Evolutionary conservation across 129 eudicot genomes (phyloP), one percentile per base, ranked within the genome.

Genomic region (Flaveria sonorensis): DNA sequence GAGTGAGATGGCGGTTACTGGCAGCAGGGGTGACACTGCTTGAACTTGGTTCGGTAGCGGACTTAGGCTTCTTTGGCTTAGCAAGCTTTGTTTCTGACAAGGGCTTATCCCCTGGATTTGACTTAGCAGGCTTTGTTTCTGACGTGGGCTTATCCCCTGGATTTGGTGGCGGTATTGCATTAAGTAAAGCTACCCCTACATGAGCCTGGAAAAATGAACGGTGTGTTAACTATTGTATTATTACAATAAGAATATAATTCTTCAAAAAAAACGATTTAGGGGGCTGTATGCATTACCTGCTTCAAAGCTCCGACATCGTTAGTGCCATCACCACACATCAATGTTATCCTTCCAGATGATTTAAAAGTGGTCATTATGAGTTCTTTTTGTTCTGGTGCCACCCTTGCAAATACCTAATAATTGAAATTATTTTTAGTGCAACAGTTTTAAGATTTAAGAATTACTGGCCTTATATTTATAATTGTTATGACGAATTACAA

Each of bases 281-380:
- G 4, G 68, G 68, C 1, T 28, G 65, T 26, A 61, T 21, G 64
- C 51, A 51, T 74, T 85, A 93, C 98, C 96, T 93, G 98, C 83
- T 93, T 93, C 73, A 93, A 75, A 70, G 98, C 98, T 77, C 98
- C 98, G 30, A 93, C 98, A 48, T 93, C 98, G 70, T 93, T 93
- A 36, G 98, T 93, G 11, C 98, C 98, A 72, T 93, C 98, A 62
- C 98, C 98, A 71, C 98, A 93, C 98, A 93, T 93, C 78, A 93
- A 72, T 42, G 98, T 90, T 57, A 86, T 82, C 88, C 98, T 93
- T 45, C 98, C 98, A 21, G 92, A 96, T 16, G 86, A 75, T 75
- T 85, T 93, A 19, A 93, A 87, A 57, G 98, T 89, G 26, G 98
- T 93, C 88, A 90, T 83, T 64, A 93, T 89, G 75, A 90, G 95